Evolutionary conservation across 306 rosid genomes (phyloP).

Genomic region (Carpinus viminea): DNA sequence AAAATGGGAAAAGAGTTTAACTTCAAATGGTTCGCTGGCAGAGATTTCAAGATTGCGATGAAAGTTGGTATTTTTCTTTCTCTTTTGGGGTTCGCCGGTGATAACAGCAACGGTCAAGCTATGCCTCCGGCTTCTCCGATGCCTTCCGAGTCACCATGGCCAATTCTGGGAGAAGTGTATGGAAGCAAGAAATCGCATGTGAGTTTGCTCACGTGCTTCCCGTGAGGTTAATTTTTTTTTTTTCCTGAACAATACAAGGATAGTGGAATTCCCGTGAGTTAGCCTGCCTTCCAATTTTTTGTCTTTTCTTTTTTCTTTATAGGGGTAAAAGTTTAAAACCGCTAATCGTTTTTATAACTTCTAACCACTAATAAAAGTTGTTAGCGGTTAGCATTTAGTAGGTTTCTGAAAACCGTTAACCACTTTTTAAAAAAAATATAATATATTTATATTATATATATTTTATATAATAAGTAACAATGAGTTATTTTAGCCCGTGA

Average conservation of each 20-base stretch:
- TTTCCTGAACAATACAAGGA: no score
- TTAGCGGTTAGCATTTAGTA: no score
- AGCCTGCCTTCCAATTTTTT: neutral
- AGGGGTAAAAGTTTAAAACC: no score
- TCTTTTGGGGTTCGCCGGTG: neutral
- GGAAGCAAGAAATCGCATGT: slow-evolving; percentile 39
- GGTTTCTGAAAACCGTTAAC: no score
- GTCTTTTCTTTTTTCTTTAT: neutral
- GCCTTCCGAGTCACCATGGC: slow-evolving; percentile 23
- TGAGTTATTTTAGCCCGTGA: no score
- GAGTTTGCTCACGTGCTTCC: slow-evolving; percentile 50
- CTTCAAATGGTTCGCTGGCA: neutral
- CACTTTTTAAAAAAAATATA: no score
- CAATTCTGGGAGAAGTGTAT: neutral
- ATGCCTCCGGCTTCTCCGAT: slow-evolving; percentile 32
- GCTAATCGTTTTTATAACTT: no score
- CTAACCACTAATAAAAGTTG: no score
- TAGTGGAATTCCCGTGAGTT: neutral
- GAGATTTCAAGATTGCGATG: neutral
- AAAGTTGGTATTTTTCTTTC: slow-evolving; percentile 3
- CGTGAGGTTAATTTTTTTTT: slow-evolving; percentile 35
- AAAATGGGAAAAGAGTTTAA: neutral
- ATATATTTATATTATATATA: no score
- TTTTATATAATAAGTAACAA: no score
- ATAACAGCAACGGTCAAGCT: neutral